Evolutionary conservation across 371 early-diverging fungal genomes (phyloP).

Genomic region (Mortierella sp.): DNA sequence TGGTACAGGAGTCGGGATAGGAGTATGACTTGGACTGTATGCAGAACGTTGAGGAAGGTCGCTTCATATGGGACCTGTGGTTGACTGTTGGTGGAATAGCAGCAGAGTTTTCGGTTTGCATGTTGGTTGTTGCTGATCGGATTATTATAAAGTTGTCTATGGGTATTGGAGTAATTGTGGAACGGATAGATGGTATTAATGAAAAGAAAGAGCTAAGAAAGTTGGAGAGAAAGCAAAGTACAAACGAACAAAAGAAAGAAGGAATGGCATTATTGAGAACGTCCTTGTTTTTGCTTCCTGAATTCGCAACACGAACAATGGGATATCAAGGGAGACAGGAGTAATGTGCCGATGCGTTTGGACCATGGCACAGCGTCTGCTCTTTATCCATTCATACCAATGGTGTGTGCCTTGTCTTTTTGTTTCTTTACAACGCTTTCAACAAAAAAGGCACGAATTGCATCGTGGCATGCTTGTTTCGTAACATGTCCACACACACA

Average conservation of each 20-base stretch:
- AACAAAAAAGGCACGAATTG: neutral
- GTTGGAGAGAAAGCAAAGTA: neutral
- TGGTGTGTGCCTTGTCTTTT: no score
- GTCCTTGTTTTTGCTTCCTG: neutral
- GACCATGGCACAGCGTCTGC: no score
- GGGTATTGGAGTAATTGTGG: neutral
- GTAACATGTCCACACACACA: neutral
- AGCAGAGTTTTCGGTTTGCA: neutral
- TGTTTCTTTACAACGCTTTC: neutral
- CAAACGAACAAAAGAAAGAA: neutral
- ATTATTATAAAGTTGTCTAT: neutral
- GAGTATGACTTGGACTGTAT: conserved; percentile 1
- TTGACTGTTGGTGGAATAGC: neutral
- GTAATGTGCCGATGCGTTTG: no score
- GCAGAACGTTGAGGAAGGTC: conserved; percentile 17
- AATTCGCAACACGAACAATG: no score
- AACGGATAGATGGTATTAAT: neutral
- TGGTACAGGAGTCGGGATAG: conserved; percentile 5
- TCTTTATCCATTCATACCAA: no score
- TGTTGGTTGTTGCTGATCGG: neutral
- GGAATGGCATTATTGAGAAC: no score
- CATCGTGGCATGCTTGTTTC: neutral
- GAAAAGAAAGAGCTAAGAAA: conserved; percentile 7
- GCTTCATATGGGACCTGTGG: conserved; percentile 30
- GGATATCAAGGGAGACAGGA: no score